Percentiles rank a stretch among this genome's conserved stretches.
phyloP scores from a whole-genome alignment of 1,139 yeast species.

The Zygoascus meyerae region DNA sequence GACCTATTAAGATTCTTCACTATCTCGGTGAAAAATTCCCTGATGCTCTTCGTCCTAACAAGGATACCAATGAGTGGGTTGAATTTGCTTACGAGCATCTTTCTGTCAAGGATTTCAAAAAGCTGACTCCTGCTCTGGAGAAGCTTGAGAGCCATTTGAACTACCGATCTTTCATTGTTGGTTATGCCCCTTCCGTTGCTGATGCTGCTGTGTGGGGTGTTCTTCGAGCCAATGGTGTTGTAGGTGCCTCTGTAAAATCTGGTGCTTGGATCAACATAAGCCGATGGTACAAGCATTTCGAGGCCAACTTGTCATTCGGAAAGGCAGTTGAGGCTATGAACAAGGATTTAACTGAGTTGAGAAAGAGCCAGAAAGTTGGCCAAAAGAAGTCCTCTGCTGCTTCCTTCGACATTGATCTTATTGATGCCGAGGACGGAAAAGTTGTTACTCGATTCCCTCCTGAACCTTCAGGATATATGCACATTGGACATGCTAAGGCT shows the following conservation, averaged over 20 bases:
- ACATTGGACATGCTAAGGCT: slow-evolving; percentile 97
- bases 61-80: slow-evolving; percentile 48
- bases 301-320: slow-evolving; percentile 60
- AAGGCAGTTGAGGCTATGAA: slow-evolving; percentile 61
- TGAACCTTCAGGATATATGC: slow-evolving; percentile 86
- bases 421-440: slow-evolving; percentile 84
- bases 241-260: slow-evolving; percentile 83
- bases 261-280: slow-evolving; percentile 78
- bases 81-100: slow-evolving; percentile 63
- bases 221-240: slow-evolving; percentile 84
- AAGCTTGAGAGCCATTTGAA: slow-evolving; percentile 76
- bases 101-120: slow-evolving; percentile 81
- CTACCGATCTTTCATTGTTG: slow-evolving; percentile 74
- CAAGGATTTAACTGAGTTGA: slow-evolving; percentile 64
- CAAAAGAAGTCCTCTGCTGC: slow-evolving; percentile 54
- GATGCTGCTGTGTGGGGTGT: slow-evolving; percentile 94
- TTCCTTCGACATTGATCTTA: slow-evolving; percentile 85
- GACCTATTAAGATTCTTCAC: slow-evolving; percentile 41
- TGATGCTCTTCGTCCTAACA: slow-evolving; percentile 21
- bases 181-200: slow-evolving; percentile 61
- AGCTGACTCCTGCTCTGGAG: slow-evolving; percentile 70
- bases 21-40: slow-evolving; percentile 47
- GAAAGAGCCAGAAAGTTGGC: slow-evolving; percentile 60
- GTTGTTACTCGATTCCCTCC: slow-evolving; percentile 98
- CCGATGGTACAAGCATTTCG: slow-evolving; percentile 87